Evolutionary conservation across 768 basidiomycete species (phyloP), one percentile per base, ranked within the genome.

Genomic region (Lyophyllum semitale): DNA sequence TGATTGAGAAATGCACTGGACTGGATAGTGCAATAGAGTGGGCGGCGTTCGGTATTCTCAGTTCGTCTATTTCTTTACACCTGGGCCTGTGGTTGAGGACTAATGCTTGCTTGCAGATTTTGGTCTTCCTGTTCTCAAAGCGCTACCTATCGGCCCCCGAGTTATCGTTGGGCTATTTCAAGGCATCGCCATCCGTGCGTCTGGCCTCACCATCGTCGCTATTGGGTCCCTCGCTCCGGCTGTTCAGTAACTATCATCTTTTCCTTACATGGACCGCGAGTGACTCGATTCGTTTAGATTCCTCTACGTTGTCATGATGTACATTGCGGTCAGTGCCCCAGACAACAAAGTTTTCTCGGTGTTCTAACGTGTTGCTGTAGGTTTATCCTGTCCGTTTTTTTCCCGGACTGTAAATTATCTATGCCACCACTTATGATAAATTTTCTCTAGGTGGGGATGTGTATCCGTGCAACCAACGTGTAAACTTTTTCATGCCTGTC

Each of bases 301-400:
- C 37, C 65, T 91, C 1, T 89, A 89, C 62, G 78, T 88, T 7
- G 81, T 90, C 55, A 87, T 93, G 88, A 92, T 90, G 89, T 85
- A 84, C 57, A 84, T 85, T 49, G 79, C 81, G 29, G 74, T 84
- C 59, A 66, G 80, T 71, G 48, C 25, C 6, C 13, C 20, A 4
- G 12, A 41, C 58, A 57, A 32, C 59, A 27, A 20, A 18, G 18
- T 22, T 23, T 27, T 9, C 15, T 18, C 15, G 47, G 25, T 56
- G 62, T 18, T 9, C 17, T 48, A 12, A 27, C 11, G n/a, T 8
- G 11, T 43, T 46, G 43, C 2, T n/a, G n/a, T 50, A 78, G 77
- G 69, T 80, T 0, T 79, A 79, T 60, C 77, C 77, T 27, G 77
- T 78, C 42, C 46, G 72, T 61, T 5, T 8, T 23, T 20, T 18